Evolutionary conservation across 1,139 yeast species (phyloP).

Genomic region (Suhomyces coccinellae): DNA sequence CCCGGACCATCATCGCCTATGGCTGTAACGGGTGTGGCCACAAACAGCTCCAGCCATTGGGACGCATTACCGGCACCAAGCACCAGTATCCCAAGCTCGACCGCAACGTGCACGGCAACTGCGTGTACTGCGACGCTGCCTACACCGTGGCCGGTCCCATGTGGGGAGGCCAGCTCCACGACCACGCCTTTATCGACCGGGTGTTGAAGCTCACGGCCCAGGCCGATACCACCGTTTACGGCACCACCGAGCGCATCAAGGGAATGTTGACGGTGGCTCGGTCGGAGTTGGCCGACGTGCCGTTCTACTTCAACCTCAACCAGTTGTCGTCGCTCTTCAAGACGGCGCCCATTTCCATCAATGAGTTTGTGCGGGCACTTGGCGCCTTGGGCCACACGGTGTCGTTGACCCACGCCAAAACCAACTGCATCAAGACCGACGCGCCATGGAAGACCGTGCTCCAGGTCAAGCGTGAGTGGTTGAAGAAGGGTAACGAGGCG

Average conservation of each 20-base stretch:
- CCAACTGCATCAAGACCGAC: slow-evolving; percentile 82
- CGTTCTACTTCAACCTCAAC: slow-evolving; percentile 83
- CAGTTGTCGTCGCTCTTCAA: slow-evolving; percentile 73
- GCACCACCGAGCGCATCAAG: slow-evolving; percentile 78
- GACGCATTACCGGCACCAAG: slow-evolving; percentile 48
- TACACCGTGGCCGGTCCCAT: slow-evolving; percentile 92
- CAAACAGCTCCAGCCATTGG: slow-evolving; percentile 69
- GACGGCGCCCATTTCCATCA: slow-evolving; percentile 81
- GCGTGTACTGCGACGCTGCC: slow-evolving; percentile 68
- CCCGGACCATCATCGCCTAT: slow-evolving; percentile 74
- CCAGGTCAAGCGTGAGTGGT: slow-evolving; percentile 71
- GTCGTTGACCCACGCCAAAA: slow-evolving; percentile 85
- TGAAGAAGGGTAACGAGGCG: slow-evolving; percentile 42
- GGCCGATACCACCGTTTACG: slow-evolving; percentile 56
- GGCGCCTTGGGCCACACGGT: slow-evolving; percentile 81
- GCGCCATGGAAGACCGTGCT: slow-evolving; percentile 84
- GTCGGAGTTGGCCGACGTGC: slow-evolving; percentile 61
- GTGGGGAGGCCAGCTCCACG: slow-evolving; percentile 86
- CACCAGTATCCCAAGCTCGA: slow-evolving; percentile 36
- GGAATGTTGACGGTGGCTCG: slow-evolving; percentile 90
- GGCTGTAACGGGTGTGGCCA: slow-evolving; percentile 90
- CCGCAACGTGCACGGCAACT: slow-evolving; percentile 25
- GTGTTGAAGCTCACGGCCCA: slow-evolving; percentile 56
- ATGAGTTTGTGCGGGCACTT: slow-evolving; percentile 71
- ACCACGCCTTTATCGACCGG: slow-evolving; percentile 60